Evolutionary conservation across 257 asterid species (phyloP).

Genomic region (Forsythia viridissima): DNA sequence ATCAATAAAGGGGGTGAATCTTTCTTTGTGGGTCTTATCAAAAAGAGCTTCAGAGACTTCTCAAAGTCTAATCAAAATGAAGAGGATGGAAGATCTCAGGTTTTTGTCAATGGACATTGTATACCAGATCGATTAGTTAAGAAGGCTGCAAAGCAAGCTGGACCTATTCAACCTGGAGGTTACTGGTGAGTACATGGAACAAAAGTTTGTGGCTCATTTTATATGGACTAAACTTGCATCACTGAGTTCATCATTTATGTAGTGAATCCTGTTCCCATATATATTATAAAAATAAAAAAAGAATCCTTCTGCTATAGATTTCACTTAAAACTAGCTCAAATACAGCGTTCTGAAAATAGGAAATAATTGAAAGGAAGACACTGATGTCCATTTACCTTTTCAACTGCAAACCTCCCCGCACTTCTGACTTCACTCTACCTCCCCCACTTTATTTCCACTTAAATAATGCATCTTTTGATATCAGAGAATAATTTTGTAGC

Average conservation of each 20-base stretch:
- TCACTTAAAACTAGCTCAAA: neutral
- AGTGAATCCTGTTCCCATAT: neutral
- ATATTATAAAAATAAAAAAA: neutral
- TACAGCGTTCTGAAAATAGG: neutral
- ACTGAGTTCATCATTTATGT: neutral
- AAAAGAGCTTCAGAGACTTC: constrained; percentile 67
- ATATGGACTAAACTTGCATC: constrained; percentile 16
- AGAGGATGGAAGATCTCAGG: constrained; percentile 53
- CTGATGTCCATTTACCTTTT: neutral
- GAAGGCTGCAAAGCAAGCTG: constrained; percentile 92
- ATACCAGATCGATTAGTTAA: constrained; percentile 66
- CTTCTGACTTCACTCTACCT: neutral
- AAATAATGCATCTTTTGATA: neutral
- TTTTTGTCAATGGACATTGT: constrained; percentile 68
- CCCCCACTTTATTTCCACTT: neutral
- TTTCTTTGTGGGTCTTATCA: constrained; percentile 65
- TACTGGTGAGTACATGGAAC: constrained; percentile 66
- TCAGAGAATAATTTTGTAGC: constrained; percentile 3
- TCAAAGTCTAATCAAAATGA: constrained; percentile 51
- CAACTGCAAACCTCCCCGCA: neutral
- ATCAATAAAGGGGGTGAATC: constrained; percentile 69
- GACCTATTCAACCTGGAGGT: constrained; percentile 86
- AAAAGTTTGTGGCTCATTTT: constrained; percentile 5
- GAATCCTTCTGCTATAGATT: neutral
- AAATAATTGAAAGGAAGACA: neutral